Evolutionary conservation across 2,329 filamentous ascomycete genomes (phyloP).

Genomic region (Chrysoporthe austroafricana): DNA sequence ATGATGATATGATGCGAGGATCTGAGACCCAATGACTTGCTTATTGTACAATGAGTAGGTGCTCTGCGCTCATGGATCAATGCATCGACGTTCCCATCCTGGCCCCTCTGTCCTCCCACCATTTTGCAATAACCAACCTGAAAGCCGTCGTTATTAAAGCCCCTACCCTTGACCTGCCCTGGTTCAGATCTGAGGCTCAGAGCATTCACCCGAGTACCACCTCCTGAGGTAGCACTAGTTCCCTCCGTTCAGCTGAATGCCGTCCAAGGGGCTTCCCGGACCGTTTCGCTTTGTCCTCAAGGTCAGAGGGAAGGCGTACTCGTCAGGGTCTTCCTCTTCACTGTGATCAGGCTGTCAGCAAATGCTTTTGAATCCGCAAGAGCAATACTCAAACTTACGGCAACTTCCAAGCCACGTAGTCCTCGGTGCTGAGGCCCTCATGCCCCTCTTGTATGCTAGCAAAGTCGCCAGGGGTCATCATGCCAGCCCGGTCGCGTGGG

Average conservation of each 20-base stretch:
- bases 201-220: neutral
- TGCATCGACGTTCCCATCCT: neutral
- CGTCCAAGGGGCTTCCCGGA: conserved; percentile 47
- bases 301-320: conserved; percentile 64
- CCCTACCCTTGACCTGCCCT: neutral
- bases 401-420: conserved; percentile 97
- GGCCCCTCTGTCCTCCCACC: neutral
- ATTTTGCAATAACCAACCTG: neutral
- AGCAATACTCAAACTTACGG: conserved; percentile 69
- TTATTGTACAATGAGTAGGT: conserved; percentile 4
- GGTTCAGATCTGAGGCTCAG: neutral
- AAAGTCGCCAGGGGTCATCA: conserved; percentile 99
- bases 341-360: conserved; percentile 47
- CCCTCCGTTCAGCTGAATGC: conserved; percentile 45
- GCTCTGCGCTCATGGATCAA: neutral
- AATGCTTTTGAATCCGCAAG: neutral
- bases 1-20: conserved; percentile 7
- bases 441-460: conserved; percentile 92
- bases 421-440: conserved; percentile 91
- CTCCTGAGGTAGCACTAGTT: conserved; percentile 35
- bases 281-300: conserved; percentile 56
- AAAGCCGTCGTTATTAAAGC: neutral
- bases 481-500: conserved; percentile 85
- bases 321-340: conserved; percentile 90
- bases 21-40: neutral